Conservation (phyloP, 2,329 filamentous ascomycete species). For the Alternaria alternata region DNA sequence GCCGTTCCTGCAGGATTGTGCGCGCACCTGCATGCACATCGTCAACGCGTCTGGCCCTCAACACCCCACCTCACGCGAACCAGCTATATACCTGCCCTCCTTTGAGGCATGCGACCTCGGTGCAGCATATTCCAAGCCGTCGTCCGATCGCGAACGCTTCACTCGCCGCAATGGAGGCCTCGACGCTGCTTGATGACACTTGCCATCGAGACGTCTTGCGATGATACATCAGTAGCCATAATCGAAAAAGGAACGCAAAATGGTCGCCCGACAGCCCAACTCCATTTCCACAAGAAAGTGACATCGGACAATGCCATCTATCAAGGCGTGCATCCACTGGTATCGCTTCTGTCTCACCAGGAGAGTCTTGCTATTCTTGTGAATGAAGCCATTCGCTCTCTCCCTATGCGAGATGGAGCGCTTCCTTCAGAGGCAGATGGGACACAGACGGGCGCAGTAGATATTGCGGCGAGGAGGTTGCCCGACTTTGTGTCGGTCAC, state of each 20-base stretch:
- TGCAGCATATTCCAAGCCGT: conserved; percentile 16
- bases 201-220: conserved; percentile 86
- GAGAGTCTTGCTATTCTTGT: conserved; percentile 73
- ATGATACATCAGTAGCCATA: conserved; percentile 90
- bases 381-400: conserved; percentile 64
- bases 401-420: conserved; percentile 54
- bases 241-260: conserved; percentile 64
- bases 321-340: conserved; percentile 80
- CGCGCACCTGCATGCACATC: neutral
- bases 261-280: conserved; percentile 54
- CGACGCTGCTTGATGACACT: conserved; percentile 58
- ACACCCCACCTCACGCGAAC: neutral
- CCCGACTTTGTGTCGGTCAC: conserved; percentile 91
- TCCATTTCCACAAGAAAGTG: conserved; percentile 82
- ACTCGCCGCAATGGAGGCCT: conserved; percentile 11
- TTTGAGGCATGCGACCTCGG: conserved; percentile 32
- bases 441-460: neutral
- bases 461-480: conserved; percentile 42
- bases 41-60: neutral
- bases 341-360: conserved; percentile 79
- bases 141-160: conserved; percentile 7
- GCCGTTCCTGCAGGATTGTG: conserved; percentile 7
- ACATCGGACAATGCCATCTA: conserved; percentile 80
- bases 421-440: neutral
- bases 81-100: neutral